Percentiles rank a stretch among this genome's conserved stretches.
Conservation (phyloP, 495 filamentous ascomycete species). For the Cercophora samala region DNA sequence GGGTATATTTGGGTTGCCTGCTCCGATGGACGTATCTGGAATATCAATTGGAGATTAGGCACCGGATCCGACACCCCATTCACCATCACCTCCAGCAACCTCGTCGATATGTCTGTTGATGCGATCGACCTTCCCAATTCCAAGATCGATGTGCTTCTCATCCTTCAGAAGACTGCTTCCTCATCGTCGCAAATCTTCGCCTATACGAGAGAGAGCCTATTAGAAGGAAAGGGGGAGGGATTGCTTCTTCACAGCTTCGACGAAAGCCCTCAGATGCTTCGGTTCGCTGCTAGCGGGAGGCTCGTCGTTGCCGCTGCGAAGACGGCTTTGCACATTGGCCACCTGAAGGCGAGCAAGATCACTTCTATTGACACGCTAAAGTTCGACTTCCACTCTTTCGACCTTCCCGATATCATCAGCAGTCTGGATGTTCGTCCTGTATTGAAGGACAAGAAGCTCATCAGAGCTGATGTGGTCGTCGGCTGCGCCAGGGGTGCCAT, state of each 20-base stretch:
- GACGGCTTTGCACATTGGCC: constrained; percentile 38
- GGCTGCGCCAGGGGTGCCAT: constrained; percentile 74
- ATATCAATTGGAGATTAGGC: constrained; percentile 74
- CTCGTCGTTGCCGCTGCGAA: constrained; percentile 41
- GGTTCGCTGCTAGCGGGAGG: constrained; percentile 28
- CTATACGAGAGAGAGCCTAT: constrained; percentile 32
- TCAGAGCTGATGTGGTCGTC: constrained; percentile 63
- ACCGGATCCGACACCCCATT: constrained; percentile 41
- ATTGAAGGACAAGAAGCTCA: constrained; percentile 30
- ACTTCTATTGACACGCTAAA: constrained; percentile 36
- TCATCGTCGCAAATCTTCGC: constrained; percentile 41
- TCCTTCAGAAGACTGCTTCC: constrained; percentile 32
- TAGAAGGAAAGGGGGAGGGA: constrained; percentile 17
- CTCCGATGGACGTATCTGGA: constrained; percentile 59
- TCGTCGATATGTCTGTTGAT: constrained; percentile 46
- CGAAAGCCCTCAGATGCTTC: constrained; percentile 34
- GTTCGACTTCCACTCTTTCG: constrained; percentile 50
- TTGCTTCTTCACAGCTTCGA: constrained; percentile 34
- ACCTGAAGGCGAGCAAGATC: constrained; percentile 25
- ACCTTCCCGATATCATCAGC: constrained; percentile 52
- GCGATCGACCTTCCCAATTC: constrained; percentile 35
- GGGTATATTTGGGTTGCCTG: constrained; percentile 69
- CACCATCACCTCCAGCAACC: constrained; percentile 36
- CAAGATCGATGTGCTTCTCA: constrained; percentile 44
- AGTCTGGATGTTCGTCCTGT: constrained; percentile 53